These are phyloP conservation scores for Pascua sp. DNA, from an alignment of 1,284 basidiomycete genomes.

Conservation along the genomic window DNA sequence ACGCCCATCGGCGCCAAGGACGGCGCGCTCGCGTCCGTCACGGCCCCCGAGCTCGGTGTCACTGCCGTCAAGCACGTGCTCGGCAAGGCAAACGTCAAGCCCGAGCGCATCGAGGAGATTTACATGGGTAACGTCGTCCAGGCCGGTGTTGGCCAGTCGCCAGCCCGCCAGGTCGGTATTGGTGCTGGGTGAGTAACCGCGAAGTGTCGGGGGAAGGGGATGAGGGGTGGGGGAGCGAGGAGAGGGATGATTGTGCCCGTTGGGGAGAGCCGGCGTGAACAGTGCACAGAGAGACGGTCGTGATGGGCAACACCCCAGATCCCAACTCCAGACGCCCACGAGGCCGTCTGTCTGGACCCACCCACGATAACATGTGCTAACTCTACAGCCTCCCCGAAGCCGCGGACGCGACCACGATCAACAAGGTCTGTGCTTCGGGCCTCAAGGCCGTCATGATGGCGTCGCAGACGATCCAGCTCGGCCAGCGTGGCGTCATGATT, in stretches of 20 bases:
- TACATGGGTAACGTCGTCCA: conserved; percentile 97
- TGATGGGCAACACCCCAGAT: no score
- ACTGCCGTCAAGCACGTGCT: conserved; percentile 88
- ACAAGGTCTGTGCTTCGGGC: conserved; percentile 97
- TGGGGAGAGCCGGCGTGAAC: background rate
- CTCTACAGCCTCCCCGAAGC: conserved; percentile 58
- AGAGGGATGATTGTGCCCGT: background rate
- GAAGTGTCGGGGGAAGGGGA: background rate
- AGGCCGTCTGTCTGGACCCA: conserved; percentile 21
- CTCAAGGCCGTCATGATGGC: conserved; percentile 93
- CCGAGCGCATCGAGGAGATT: conserved; percentile 82
- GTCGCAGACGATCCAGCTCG: conserved; percentile 81
- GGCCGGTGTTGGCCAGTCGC: conserved; percentile 91
- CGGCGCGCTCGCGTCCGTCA: conserved; percentile 80
- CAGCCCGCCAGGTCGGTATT: conserved; percentile 91
- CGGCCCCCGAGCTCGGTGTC: conserved; percentile 85
- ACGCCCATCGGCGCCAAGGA: conserved; percentile 94
- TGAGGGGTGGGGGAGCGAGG: background rate
- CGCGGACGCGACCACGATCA: conserved; percentile 97
- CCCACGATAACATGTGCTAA: conserved; percentile 30
- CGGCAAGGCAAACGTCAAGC: conserved; percentile 71
- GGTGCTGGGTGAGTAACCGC: conserved; percentile 61
- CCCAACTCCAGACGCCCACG: conserved; percentile 16
- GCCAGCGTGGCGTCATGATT: conserved; percentile 73
- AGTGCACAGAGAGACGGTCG: background rate